These are phyloP conservation scores for Lipomyces mesembrius DNA, from an alignment of 805 yeast genomes.

Conservation along the genomic window DNA sequence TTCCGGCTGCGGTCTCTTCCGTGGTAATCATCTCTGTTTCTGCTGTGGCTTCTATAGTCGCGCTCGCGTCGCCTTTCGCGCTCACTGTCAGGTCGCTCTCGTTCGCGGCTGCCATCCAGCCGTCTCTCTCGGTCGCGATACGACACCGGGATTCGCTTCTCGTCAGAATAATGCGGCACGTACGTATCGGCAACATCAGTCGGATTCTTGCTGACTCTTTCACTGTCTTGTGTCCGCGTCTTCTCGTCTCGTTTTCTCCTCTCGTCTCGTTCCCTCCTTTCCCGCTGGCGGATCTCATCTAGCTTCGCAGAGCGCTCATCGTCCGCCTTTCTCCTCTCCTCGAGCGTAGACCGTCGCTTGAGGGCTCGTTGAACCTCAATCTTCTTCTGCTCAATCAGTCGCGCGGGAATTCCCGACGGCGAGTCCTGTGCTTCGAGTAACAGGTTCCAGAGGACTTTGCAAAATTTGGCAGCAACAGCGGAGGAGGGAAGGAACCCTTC, in stretches of 20 bases:
- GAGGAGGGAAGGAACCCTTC: conserved; percentile 14
- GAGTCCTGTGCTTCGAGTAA: conserved; percentile 19
- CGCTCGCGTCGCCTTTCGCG: conserved; percentile 1
- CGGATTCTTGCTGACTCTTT: background rate
- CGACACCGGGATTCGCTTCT: background rate
- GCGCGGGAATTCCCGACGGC: conserved; percentile 15
- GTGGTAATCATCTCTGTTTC: conserved; percentile 5
- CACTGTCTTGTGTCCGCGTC: background rate
- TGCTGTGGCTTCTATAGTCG: background rate
- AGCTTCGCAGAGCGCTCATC: conserved; percentile 14
- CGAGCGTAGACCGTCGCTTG: background rate
- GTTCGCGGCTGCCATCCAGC: conserved; percentile 1
- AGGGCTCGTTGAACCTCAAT: background rate
- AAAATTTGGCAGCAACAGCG: conserved; percentile 12
- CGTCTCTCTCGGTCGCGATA: background rate
- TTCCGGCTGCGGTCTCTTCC: background rate
- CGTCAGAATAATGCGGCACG: background rate
- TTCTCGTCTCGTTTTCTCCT: background rate
- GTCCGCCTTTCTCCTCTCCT: background rate
- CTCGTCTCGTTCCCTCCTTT: conserved; percentile 9
- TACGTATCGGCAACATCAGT: background rate
- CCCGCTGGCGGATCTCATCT: background rate
- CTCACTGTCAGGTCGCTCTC: background rate
- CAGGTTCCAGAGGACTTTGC: conserved; percentile 16
- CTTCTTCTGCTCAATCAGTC: conserved; percentile 3